A percentile compares a stretch with the other conserved stretches of the same genome.
These are phyloP conservation scores for Coprinellus aureogranulatus DNA, from an alignment of 768 basidiomycete genomes.

Conservation along the genomic window DNA sequence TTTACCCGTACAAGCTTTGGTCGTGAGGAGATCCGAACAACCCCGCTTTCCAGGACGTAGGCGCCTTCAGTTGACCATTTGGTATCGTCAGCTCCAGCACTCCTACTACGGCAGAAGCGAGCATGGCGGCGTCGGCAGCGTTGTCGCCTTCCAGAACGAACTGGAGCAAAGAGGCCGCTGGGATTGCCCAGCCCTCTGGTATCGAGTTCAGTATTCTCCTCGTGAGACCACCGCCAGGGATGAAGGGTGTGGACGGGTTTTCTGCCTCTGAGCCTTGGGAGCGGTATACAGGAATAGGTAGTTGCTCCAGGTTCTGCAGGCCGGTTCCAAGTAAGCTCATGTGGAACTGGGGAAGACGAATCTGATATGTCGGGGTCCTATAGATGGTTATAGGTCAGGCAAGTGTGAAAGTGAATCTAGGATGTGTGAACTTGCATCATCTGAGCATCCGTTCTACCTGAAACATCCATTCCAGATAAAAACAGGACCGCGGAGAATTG, in stretches of 20 bases:
- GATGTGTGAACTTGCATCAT: conserved; percentile 55
- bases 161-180: conserved; percentile 60
- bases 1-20: conserved; percentile 66
- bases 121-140: conserved; percentile 60
- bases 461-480: conserved; percentile 72
- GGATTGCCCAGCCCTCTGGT: conserved; percentile 47
- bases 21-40: conserved; percentile 75
- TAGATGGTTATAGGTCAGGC: not conserved
- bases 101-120: conserved; percentile 55
- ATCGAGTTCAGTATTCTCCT: conserved; percentile 62
- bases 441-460: conserved; percentile 72
- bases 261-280: conserved; percentile 35
- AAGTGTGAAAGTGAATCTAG: not conserved
- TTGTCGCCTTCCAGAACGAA: conserved; percentile 87
- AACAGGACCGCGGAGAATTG: conserved; percentile 56
- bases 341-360: conserved; percentile 44
- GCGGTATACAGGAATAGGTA: conserved; percentile 56
- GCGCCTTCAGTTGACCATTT: conserved; percentile 54
- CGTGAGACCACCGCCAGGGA: conserved; percentile 77
- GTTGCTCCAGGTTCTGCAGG: conserved; percentile 38
- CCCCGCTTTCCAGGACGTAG: conserved; percentile 64
- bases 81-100: conserved; percentile 38
- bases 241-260: conserved; percentile 53
- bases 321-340: conserved; percentile 39
- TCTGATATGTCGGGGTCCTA: conserved; percentile 67